Base-by-base conservation (phyloP, 768 basidiomycete species). In the Filobasidium wieringae region DNA sequence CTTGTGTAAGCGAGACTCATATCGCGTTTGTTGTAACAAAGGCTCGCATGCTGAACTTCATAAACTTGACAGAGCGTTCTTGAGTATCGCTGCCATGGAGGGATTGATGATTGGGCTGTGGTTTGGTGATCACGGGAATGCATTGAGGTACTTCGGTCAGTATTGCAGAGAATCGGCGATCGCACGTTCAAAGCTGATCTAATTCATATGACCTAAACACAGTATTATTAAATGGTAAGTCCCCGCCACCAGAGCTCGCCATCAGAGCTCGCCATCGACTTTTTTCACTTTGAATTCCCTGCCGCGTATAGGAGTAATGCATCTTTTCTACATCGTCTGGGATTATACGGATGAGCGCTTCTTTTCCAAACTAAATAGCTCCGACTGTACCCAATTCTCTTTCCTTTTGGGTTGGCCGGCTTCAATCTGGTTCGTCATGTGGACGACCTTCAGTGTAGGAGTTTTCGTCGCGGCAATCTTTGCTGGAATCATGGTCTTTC, bases 331-430 rank as follows among this genome's bases (percentile, higher is more conserved):
- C 65, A 88, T 88, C 43, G 80, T 95, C 55, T 93, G 90, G 91
- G 91, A 96, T 68, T 84, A 92, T 43, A 82, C 88, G 41, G 92
- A 96, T 71, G 91, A 96, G 69, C 80, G 87, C 56, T 88, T 92
- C 76, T 95, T 92, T 75, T 87, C 90, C 68, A 93, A 93, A 77
- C 80, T 84, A 27, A 93, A 93, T 67, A 87, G 90, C 67, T 90
- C 88, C 1, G 91, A 93, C 68, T 87, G 87, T 58, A 88, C 89
- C 1, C 91, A 96, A 66, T 93, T 89, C 69, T 75, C 81, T 17
- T 75, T 89, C 43, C 70, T 96, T 52, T 89, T 74, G 26, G 73
- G 73, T 5, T 72, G 70, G 65, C 67, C 73, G 2, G 62, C 65
- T n/a, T 24, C 66, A 88, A 88, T 84, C 43, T 93, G 90, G 90